A percentile compares a stretch with the other conserved stretches of the same genome.
These are phyloP conservation scores for Astragalus glycyphyllos DNA, from an alignment of 306 rosid species.

Conservation along the genomic window DNA sequence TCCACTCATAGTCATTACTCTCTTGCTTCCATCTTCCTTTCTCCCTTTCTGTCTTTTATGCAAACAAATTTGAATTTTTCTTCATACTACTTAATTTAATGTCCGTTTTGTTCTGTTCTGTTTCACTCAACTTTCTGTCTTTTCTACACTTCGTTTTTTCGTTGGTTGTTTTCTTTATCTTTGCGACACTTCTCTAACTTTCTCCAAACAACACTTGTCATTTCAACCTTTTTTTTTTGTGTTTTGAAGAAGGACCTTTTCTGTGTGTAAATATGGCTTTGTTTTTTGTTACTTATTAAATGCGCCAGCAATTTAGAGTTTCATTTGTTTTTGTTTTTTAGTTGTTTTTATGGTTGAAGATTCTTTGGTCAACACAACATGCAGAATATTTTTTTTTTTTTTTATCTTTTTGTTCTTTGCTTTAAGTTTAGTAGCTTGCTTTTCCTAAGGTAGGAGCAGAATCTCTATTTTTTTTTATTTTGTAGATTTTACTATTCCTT, in stretches of 20 bases:
- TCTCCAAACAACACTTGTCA: background rate
- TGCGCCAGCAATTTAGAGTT: conserved; percentile 2
- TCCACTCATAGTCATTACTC: too few species aligned
- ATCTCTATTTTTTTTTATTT: conserved; percentile 10
- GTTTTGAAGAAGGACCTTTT: conserved; percentile 20
- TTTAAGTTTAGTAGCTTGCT: background rate
- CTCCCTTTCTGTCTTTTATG: too few species aligned
- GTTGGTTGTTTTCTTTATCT: background rate
- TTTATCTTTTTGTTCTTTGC: background rate
- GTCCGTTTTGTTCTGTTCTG: background rate
- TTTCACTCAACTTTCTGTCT: background rate
- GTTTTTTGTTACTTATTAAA: too few species aligned
- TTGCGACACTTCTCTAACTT: too few species aligned
- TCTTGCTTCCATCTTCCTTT: too few species aligned
- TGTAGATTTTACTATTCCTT: conserved; percentile 27
- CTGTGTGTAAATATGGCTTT: conserved; percentile 4
- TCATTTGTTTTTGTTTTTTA: background rate
- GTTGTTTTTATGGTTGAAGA: background rate
- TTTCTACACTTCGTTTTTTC: background rate
- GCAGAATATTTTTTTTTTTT: background rate
- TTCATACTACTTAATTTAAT: background rate
- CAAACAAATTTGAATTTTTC: too few species aligned
- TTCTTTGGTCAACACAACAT: background rate
- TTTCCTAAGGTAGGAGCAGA: conserved; percentile 18
- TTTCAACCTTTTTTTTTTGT: background rate